Percentiles rank a stretch among this genome's conserved stretches.
Evolutionary conservation across 352 stramenopile genomes (phyloP).

Genomic region (Phytophthora constricta): DNA sequence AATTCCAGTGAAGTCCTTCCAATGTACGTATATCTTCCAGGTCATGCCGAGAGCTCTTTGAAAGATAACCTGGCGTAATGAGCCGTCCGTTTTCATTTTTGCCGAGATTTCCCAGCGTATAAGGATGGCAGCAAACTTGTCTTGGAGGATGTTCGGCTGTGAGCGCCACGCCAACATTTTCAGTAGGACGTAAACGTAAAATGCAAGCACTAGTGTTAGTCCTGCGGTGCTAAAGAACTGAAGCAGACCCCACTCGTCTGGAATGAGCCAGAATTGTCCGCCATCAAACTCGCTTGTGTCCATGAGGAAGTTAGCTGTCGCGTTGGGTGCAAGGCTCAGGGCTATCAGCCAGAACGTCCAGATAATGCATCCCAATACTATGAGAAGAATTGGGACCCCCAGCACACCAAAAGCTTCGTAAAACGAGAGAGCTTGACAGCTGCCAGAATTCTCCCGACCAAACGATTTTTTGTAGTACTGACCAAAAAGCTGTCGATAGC

Average conservation of each 20-base stretch:
- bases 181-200: conserved; percentile 21
- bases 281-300: conserved; percentile 30
- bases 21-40: conserved; percentile 17
- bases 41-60: neutral
- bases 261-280: conserved; percentile 37
- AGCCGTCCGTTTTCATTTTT: neutral
- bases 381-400: neutral
- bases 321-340: conserved; percentile 32
- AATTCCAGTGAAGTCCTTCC: conserved; percentile 28
- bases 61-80: neutral
- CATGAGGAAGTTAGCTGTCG: conserved; percentile 37
- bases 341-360: conserved; percentile 34
- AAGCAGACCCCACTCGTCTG: conserved; percentile 19
- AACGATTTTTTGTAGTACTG: neutral
- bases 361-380: neutral
- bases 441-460: neutral
- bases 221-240: conserved; percentile 18
- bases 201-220: conserved; percentile 7
- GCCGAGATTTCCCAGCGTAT: conserved; percentile 4
- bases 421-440: neutral
- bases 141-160: conserved; percentile 9
- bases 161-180: conserved; percentile 29
- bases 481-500: neutral
- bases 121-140: conserved; percentile 1
- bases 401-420: conserved; percentile 2